phyloP scores from a whole-genome alignment of 441 rosid genomes.

The Populus hybrid region DNA sequence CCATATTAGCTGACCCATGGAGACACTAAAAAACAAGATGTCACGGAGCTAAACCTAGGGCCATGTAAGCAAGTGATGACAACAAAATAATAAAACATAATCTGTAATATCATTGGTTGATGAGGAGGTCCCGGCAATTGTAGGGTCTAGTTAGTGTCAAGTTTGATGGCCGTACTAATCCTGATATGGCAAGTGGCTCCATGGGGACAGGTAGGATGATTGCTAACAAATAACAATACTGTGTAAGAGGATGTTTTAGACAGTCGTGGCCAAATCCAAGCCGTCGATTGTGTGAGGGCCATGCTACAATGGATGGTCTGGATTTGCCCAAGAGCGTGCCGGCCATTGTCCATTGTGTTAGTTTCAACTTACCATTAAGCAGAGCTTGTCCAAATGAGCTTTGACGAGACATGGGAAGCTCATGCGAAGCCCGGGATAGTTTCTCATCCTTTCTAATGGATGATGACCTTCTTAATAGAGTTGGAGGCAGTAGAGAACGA shows the following conservation, averaged over 20 bases:
- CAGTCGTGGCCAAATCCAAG: neutral
- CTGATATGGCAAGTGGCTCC: conserved; percentile 17
- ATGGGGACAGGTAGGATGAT: neutral
- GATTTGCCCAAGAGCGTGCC: neutral
- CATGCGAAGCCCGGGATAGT: conserved; percentile 45
- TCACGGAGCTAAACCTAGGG: neutral
- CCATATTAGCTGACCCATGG: conserved; percentile 11
- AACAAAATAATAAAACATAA: neutral
- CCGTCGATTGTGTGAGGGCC: neutral
- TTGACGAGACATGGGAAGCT: conserved; percentile 45
- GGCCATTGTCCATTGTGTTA: neutral
- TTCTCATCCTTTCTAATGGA: conserved; percentile 37
- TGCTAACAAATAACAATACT: neutral
- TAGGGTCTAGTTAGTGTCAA: conserved; percentile 4
- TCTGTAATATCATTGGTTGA: conserved; percentile 17
- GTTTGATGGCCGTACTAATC: conserved; percentile 7
- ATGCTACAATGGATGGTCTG: neutral
- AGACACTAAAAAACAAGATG: conserved; percentile 4
- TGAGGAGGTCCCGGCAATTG: conserved; percentile 24
- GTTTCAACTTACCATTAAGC: conserved; percentile 60
- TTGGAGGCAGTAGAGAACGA: conserved; percentile 49
- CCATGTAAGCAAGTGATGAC: conserved; percentile 13
- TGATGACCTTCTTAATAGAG: conserved; percentile 36
- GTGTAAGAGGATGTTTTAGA: neutral
- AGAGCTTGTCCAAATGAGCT: conserved; percentile 82